Base-by-base conservation (phyloP, 371 early-diverging fungal species). In the Smittium mucronatum region DNA sequence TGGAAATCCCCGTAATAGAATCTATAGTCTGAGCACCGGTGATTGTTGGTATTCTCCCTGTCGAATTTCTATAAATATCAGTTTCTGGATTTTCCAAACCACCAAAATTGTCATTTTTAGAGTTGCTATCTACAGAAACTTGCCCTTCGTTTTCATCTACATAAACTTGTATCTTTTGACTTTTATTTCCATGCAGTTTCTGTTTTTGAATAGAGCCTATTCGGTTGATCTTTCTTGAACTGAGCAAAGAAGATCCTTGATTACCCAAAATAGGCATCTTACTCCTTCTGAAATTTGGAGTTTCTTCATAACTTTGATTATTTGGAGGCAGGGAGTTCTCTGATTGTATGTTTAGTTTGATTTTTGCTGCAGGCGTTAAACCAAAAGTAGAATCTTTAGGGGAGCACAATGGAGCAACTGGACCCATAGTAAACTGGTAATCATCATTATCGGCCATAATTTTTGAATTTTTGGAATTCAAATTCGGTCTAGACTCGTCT, bases 361-460 rank as follows among this genome's bases (percentile, higher is more conserved):
- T 33, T 58, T 61, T 68, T 11, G 32, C 69, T 25, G 69, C 69
- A 11, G 47, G 47, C 17, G 69, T 68, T 68, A 61, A n/a, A 25
- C 65, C 65, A 32, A 65, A 57, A 25, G 25, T 25, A 15, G 57
- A n/a, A 34, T 68, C 60, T 68, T 36, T 36, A n/a, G 47, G 47
- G 17, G 32, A 25, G n/a, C 47, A 59, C n/a, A 32, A 8, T 17
- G 78, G 78, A 2, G 72, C 70, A 11, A 78, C 78, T 0, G 78
- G 78, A n/a, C 78, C 78, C 78, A 78, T 78, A 5, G 78, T 78
- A 32, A 78, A 78, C 78, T 78, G 78, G 67, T 78, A 78, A 36
- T 78, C 78, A 69, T 78, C 78, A 64, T 73, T 65, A 0, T 36
- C 71, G 36, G 32, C 1, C 15, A 31, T 47, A 11, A 11, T 47